phyloP scores from a whole-genome alignment of 176 grass and related monocot genomes.

The Oryza longistaminata region DNA sequence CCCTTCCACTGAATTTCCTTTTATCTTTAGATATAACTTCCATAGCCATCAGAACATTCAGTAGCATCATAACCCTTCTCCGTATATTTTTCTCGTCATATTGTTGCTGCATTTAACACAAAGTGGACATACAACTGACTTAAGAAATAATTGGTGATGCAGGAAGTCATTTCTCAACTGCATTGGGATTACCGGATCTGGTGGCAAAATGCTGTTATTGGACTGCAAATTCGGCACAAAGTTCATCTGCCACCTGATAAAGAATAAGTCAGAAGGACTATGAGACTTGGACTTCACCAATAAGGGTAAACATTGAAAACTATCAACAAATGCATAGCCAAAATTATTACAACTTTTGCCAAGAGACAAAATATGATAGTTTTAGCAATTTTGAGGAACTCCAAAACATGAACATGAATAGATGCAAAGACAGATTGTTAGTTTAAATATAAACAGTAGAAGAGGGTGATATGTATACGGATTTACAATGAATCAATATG shows the following conservation, averaged over 20 bases:
- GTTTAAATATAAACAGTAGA: neutral
- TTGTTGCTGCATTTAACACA: slow-evolving; percentile 79
- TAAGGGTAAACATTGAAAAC: neutral
- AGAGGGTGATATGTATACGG: neutral
- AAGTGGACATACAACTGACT: slow-evolving; percentile 22
- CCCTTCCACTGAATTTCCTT: slow-evolving; percentile 99
- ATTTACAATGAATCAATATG: neutral
- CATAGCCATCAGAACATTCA: slow-evolving; percentile 99
- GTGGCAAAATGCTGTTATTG: slow-evolving; percentile 55
- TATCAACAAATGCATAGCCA: neutral
- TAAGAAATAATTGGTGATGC: slow-evolving; percentile 19
- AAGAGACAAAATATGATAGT: neutral
- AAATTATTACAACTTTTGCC: neutral
- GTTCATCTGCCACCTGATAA: slow-evolving; percentile 90
- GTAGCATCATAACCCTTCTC: slow-evolving; percentile 88
- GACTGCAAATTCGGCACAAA: slow-evolving; percentile 81
- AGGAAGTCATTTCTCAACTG: slow-evolving; percentile 36
- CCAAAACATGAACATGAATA: slow-evolving; percentile 7
- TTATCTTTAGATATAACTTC: slow-evolving; percentile 99
- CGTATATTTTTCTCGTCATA: slow-evolving; percentile 99
- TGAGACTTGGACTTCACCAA: neutral
- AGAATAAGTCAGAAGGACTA: neutral
- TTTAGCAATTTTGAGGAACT: slow-evolving; percentile 9
- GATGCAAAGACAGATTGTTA: neutral
- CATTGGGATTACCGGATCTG: slow-evolving; percentile 63